phyloP scores from a whole-genome alignment of 805 yeast genomes.

The Candida methanosorbosa region DNA sequence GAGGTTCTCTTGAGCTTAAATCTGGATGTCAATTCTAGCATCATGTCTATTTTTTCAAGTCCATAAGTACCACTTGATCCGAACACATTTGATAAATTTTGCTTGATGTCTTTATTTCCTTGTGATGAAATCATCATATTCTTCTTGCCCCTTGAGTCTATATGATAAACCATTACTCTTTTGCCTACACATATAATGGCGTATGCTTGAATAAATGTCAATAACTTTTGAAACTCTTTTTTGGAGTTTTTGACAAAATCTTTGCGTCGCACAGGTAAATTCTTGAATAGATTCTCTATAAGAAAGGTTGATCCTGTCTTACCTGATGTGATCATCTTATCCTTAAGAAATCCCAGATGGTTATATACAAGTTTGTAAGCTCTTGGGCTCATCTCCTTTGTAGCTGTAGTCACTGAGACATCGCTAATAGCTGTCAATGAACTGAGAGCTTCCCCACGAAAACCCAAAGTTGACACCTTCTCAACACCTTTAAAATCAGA shows the following conservation, averaged over 20 bases:
- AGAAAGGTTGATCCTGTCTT: slow-evolving; percentile 61
- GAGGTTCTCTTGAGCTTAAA: slow-evolving; percentile 19
- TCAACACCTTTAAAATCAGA: slow-evolving; percentile 43
- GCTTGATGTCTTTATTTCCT: slow-evolving; percentile 38
- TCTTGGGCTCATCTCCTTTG: slow-evolving; percentile 37
- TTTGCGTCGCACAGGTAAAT: slow-evolving; percentile 74
- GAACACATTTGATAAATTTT: slow-evolving; percentile 58
- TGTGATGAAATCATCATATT: slow-evolving; percentile 49
- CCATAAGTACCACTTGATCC: slow-evolving; percentile 62
- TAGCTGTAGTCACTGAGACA: slow-evolving; percentile 42
- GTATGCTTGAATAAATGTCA: slow-evolving; percentile 57
- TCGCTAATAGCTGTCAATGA: slow-evolving; percentile 53
- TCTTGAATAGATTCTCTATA: slow-evolving; percentile 51
- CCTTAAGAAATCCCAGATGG: slow-evolving; percentile 40
- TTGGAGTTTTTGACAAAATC: slow-evolving; percentile 60
- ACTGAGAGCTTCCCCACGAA: slow-evolving; percentile 76
- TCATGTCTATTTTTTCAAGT: slow-evolving; percentile 39
- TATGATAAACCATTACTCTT: slow-evolving; percentile 53
- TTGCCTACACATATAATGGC: slow-evolving; percentile 50
- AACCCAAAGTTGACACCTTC: slow-evolving; percentile 52
- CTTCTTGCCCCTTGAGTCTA: slow-evolving; percentile 38
- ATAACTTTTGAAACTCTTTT: slow-evolving; percentile 64
- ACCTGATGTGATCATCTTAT: slow-evolving; percentile 35
- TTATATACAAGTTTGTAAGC: slow-evolving; percentile 51
- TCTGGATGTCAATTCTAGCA: slow-evolving; percentile 25